Evolutionary conservation across 176 grass and related monocot species (phyloP), one percentile per base, ranked within the genome.

Genomic region (Triticum urartu): DNA sequence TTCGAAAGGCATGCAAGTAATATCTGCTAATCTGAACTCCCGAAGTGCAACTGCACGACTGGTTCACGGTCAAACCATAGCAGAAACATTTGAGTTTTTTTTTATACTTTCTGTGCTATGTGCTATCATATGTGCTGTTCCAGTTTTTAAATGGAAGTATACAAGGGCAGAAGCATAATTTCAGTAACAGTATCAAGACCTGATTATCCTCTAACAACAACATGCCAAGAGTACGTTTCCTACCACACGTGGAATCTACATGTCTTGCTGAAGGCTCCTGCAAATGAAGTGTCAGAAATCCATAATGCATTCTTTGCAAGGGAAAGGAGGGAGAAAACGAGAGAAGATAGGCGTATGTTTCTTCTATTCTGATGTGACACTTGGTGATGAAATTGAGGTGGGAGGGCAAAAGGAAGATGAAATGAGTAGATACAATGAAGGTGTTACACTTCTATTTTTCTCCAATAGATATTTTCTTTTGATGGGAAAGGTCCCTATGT

Each of bases 121-220:
- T 86, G 68, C 28, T 70, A 6, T 26, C 3, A 30, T 6, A 43
- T 58, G 5, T 7, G 33, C 11, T 34, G 80, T 65, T 21, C 3
- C 18, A 6, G 2, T 34, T 69, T 78, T 85, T 42, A 60, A 78
- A 21, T 72, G 67, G 33, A 85, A 81, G 2, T 79, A 17, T 56
- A 88, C 22, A 30, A n/a, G 25, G 20, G 83, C 32, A 54, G 39
- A 82, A 78, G 68, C 36, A 60, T 65, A 82, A 63, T 26, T 72
- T 54, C 9, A 39, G 59, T 38, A 38, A 64, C 33, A 90, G 56
- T 34, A 86, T 72, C 13, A 77, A 35, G 69, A 85, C 82, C 68
- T 85, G 54, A 1, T 72, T 80, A 68, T 95, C 83, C 48, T 92
- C 75, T 63, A 95, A 91, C 62, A 95, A 91, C 78, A 77, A 82